Evolutionary conservation across 2,329 filamentous ascomycete genomes (phyloP), one percentile per base, ranked within the genome.

Genomic region (Dactylonectria estremocensis): DNA sequence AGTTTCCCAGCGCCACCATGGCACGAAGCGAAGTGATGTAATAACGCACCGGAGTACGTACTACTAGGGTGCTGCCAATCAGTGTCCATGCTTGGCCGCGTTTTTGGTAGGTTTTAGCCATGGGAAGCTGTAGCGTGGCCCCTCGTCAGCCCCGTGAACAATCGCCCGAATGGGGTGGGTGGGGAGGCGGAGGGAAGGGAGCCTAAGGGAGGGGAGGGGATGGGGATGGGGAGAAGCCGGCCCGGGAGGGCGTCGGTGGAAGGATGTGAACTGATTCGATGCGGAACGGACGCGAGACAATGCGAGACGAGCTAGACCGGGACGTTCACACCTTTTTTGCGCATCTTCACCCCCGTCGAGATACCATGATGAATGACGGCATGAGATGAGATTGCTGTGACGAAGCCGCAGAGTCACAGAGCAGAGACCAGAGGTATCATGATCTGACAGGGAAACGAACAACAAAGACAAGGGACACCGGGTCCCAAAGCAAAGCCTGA

Each of bases 21-120:
- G 66, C 72, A 70, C 68, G 56, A 53, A 58, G 66, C 64, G 66
- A 69, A 65, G 68, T 66, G 57, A 61, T 61, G 63, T 65, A 60
- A 55, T 55, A 60, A 33, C 24, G 24, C 7, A 28, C 37, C 11
- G 37, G 6, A 40, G 37, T 16, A 46, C 31, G 20, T 20, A 72
- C 24, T 14, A 16, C 22, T 28, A 35, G 31, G 50, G 33, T 20
- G 43, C 56, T 54, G 59, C 59, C 56, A 61, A 65, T 69, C 58
- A 69, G 61, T 61, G 33, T 52, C 52, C 52, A 66, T 63, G 62
- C 68, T 73, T 65, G 64, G 35, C 33, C 14, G 48, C 48, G 50
- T 22, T 64, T 58, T 54, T 46, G 54, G 54, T 52, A 24, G 31
- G 22, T 52, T 52, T 45, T 33, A n/a, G 24, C 16, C 48, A 24